Base-by-base conservation (phyloP, 2,329 filamentous ascomycete species). In the Aureobasidium sp. region DNA sequence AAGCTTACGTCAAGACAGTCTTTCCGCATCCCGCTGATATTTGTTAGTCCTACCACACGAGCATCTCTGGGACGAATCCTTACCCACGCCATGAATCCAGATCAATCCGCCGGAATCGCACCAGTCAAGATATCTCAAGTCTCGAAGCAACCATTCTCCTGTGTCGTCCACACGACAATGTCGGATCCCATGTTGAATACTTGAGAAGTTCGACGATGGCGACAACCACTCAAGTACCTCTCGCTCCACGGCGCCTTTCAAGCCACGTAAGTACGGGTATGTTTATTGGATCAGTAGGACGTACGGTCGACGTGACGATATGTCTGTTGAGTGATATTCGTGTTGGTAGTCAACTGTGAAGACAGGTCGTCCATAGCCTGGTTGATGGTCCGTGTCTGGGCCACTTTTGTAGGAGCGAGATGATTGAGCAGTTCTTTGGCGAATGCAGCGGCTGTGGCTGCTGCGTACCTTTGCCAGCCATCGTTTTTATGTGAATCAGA, bases 401-500 rank as follows among this genome's bases (percentile, higher is more conserved):
- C 8, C 7, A 36, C n/a, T 20, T 14, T 36, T 2, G 29, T 22
- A 34, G 27, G 11, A 17, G 47, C 17, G 4, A 49, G 47, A 14
- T 34, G 47, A 11, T 20, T 5, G 14, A 68, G 59, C 25, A 69
- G 36, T 27, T 70, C 66, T 36, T 66, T 68, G 0, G 64, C 66
- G 36, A 62, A 70, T 1, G 63, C 63, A 4, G 68, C 68, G 1
- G 68, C 68, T 0, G 52, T 62, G 3, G 60, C 61, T 0, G 68
- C 67, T 6, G 68, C 67, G 55, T 68, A 69, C 2, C 17, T 25
- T 37, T 69, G 67, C 67, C 68, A 70, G 4, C 20, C n/a, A 8
- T 69, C 62, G 57, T 65, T 64, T 61, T 68, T 70, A 61, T 70
- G 67, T 20, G 65, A 66, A 47, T 70, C 68, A 3, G 68, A 62